Evolutionary conservation across 768 basidiomycete genomes (phyloP).

Genomic region (Harrya chromipes): DNA sequence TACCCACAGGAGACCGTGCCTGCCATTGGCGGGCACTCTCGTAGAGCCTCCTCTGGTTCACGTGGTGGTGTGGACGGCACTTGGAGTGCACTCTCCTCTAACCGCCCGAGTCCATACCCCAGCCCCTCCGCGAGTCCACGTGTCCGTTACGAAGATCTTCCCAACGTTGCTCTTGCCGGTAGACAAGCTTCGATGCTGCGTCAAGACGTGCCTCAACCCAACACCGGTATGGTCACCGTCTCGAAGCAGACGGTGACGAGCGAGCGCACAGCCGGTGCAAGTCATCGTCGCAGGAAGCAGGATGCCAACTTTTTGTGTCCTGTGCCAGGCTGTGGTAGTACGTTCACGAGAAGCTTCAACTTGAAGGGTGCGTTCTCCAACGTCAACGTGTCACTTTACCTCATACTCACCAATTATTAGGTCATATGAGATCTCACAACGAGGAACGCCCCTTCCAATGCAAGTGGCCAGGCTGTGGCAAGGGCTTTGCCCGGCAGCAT

Average conservation of each 20-base stretch:
- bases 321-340: conserved; percentile 79
- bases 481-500: conserved; percentile 92
- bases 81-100: conserved; percentile 36
- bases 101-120: conserved; percentile 60
- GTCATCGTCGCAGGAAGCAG: conserved; percentile 80
- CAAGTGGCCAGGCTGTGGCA: conserved; percentile 91
- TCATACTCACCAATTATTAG: conserved; percentile 34
- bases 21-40: conserved; percentile 40
- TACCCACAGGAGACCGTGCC: conserved; percentile 38
- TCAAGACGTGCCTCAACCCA: conserved; percentile 13
- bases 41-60: conserved; percentile 42
- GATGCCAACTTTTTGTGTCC: conserved; percentile 85
- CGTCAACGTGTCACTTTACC: conserved; percentile 6
- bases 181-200: conserved; percentile 24
- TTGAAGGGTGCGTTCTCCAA: conserved; percentile 61
- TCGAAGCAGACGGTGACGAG: conserved; percentile 88
- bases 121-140: conserved; percentile 65
- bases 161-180: conserved; percentile 27
- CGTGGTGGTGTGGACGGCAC: conserved; percentile 27
- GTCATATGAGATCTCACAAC: conserved; percentile 93
- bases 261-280: conserved; percentile 83
- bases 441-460: conserved; percentile 95
- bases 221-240: conserved; percentile 23
- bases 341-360: conserved; percentile 92
- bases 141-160: conserved; percentile 50